These are phyloP conservation scores for Globisporangium acanthophoron DNA, from an alignment of 352 stramenopile genomes.

Conservation along the genomic window DNA sequence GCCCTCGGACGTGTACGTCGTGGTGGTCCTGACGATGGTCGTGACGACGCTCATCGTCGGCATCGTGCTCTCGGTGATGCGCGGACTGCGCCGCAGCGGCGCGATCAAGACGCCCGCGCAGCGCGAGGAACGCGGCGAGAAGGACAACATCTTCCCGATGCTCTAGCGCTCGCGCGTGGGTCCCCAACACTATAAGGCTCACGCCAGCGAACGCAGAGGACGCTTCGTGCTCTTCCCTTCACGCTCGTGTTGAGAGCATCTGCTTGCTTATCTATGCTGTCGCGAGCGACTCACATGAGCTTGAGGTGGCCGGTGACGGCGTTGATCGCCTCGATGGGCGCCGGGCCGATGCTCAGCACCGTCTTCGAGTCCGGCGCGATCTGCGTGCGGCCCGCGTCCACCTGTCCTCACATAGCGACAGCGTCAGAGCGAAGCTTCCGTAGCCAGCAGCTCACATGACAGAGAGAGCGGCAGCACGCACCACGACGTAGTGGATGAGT, in stretches of 20 bases:
- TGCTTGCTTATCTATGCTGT: not conserved
- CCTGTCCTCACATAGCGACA: slow-evolving; percentile 16
- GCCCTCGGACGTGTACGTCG: slow-evolving; percentile 28
- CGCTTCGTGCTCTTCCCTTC: not conserved
- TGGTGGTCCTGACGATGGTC: slow-evolving; percentile 43
- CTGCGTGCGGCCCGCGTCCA: slow-evolving; percentile 80
- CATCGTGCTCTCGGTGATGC: slow-evolving; percentile 28
- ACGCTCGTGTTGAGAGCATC: not conserved
- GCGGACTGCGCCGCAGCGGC: slow-evolving; percentile 27
- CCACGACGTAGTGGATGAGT: slow-evolving; percentile 80
- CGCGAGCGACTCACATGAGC: slow-evolving; percentile 54
- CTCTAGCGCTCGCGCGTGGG: slow-evolving; percentile 20
- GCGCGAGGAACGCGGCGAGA: slow-evolving; percentile 23
- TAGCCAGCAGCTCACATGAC: too few relatives aligned
- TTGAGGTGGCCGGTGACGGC: slow-evolving; percentile 79
- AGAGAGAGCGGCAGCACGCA: slow-evolving; percentile 18
- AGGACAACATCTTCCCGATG: slow-evolving; percentile 49
- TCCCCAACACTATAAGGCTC: not conserved
- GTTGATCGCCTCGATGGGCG: slow-evolving; percentile 61
- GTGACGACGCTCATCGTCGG: slow-evolving; percentile 27
- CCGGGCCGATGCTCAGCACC: slow-evolving; percentile 74
- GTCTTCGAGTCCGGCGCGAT: slow-evolving; percentile 85
- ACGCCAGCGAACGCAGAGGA: not conserved
- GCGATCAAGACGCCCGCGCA: slow-evolving; percentile 30
- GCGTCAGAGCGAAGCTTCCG: not conserved